These are phyloP conservation scores for Botrytis sinoallii DNA, from an alignment of 2,329 filamentous ascomycete genomes.

Conservation along the genomic window DNA sequence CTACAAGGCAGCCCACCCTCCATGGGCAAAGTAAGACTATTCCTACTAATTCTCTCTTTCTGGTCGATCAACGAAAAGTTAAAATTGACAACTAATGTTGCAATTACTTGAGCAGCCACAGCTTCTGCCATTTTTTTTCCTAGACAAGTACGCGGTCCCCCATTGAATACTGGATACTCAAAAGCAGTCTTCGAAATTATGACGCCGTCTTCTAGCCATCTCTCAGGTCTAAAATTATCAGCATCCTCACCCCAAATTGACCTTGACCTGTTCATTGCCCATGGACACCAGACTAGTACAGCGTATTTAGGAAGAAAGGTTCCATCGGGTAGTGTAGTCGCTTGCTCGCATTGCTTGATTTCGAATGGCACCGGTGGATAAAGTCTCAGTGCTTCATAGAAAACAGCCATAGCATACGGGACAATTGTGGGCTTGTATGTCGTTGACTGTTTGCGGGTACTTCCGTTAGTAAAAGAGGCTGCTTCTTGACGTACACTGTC, in stretches of 20 bases:
- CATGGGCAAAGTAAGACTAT: constrained; percentile 63
- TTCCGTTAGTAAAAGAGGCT: constrained; percentile 12
- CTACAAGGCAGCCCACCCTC: constrained; percentile 52
- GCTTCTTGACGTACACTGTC: constrained; percentile 46
- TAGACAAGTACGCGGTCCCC: constrained; percentile 57
- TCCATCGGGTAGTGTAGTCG: constrained; percentile 57
- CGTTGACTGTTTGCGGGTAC: constrained; percentile 12
- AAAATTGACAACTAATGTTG: constrained; percentile 48
- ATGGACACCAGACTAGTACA: constrained; percentile 61
- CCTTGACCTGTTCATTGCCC: constrained; percentile 59
- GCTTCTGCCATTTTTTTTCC: constrained; percentile 64
- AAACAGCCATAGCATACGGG: constrained; percentile 60
- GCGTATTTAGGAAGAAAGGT: constrained; percentile 53
- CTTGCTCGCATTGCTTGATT: constrained; percentile 55
- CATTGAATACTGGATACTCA: constrained; percentile 65
- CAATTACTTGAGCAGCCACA: constrained; percentile 55
- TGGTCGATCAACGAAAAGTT: constrained; percentile 46
- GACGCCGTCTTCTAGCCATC: constrained; percentile 50
- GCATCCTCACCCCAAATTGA: constrained; percentile 56
- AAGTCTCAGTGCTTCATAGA: constrained; percentile 59
- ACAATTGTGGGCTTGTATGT: constrained; percentile 37
- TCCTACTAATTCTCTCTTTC: constrained; percentile 53
- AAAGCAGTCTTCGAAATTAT: constrained; percentile 47
- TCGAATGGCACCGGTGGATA: constrained; percentile 66
- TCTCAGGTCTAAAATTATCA: constrained; percentile 52